Evolutionary conservation across 2,329 filamentous ascomycete genomes (phyloP), one percentile per base, ranked within the genome.

Genomic region (Spiromastix sp.): DNA sequence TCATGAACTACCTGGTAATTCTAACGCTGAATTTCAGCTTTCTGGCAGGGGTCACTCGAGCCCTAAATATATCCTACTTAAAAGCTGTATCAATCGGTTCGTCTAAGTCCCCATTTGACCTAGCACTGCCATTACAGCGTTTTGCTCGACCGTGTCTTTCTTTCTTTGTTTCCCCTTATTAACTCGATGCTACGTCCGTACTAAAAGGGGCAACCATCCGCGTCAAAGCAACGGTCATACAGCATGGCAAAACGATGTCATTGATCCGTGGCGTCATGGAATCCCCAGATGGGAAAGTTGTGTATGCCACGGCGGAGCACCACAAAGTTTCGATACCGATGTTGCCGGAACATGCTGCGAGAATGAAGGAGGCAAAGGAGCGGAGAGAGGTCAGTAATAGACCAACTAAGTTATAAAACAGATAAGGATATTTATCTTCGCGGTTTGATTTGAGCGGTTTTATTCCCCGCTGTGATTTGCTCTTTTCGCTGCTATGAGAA

Each of bases 251-350:
- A 42, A 68, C 66, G 12, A 71, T 71, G 67, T 65, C 68, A 5
- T 59, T 71, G 55, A 66, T 71, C 26, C 55, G 61, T 6, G 68
- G 65, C 3, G 56, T 56, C 26, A 71, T 73, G 63, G 64, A 57
- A 4, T 67, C 60, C 34, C 46, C 61, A 11, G 67, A 72, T 45
- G 64, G 66, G 0, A 65, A 61, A 42, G 59, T 50, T 0, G 56
- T 63, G 4, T 71, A 67, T 43, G 67, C 62, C 34, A 69, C 67
- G 1, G 66, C 57, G 22, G 68, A 72, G 46, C 67, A 72, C 41
- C 68, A 72, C 48, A 72, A 72, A 42, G 66, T 71, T 8, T 59
- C 61, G 33, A 50, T 63, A 4, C 59, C 64, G 8, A 61, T 62
- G 16, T 48, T 46, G 28, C 40, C 53, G 13, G 55, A 63, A 30